phyloP scores from a whole-genome alignment of 225 moss, liverwort and hornwort species.

The Physcomitrium patens region DNA sequence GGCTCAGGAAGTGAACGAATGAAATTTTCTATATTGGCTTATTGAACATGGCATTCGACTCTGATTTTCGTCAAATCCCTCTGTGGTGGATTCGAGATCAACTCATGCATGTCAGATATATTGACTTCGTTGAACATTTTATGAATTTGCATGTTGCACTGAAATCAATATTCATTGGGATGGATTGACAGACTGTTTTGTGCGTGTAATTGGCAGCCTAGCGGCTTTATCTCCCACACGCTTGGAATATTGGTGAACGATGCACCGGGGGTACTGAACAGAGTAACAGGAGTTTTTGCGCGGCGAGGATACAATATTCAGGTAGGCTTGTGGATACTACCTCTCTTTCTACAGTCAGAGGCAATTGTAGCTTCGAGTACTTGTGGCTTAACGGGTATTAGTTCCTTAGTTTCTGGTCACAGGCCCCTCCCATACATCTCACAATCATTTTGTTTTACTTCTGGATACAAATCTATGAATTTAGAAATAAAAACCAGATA shows the following conservation, averaged over 20 bases:
- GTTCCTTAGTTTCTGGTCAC: neutral
- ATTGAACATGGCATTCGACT: neutral
- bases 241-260: constrained; percentile 85
- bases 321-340: constrained; percentile 41
- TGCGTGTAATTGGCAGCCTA: constrained; percentile 50
- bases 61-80: neutral
- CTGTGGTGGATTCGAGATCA: neutral
- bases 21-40: neutral
- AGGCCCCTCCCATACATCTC: neutral
- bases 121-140: neutral
- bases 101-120: neutral
- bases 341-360: neutral
- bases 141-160: neutral
- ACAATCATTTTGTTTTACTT: neutral
- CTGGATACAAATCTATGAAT: neutral
- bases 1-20: neutral
- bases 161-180: neutral
- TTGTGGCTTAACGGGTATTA: neutral
- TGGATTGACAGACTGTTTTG: neutral
- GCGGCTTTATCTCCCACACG: constrained; percentile 82
- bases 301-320: constrained; percentile 92
- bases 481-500: neutral
- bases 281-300: constrained; percentile 91
- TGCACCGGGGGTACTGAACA: constrained; percentile 87
- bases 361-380: neutral